These are phyloP conservation scores for Didymella pomorum DNA, from an alignment of 2,329 filamentous ascomycete species.

Conservation along the genomic window DNA sequence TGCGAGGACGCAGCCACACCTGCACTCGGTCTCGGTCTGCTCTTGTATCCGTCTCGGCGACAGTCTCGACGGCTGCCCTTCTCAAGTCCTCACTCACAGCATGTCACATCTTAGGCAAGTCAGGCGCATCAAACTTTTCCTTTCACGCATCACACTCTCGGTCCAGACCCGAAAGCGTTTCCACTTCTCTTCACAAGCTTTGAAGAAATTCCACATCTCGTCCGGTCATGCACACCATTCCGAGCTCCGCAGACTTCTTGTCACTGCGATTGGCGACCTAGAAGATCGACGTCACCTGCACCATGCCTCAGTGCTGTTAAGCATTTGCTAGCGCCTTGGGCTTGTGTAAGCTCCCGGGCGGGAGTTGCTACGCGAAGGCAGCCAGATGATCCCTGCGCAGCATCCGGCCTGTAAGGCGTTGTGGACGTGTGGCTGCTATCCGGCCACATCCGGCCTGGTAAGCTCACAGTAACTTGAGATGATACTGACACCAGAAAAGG, in stretches of 20 bases:
- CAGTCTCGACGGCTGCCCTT: neutral
- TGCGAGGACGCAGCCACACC: neutral
- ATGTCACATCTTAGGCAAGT: neutral
- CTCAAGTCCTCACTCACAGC: neutral
- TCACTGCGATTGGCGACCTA: constrained; percentile 22
- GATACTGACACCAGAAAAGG: neutral
- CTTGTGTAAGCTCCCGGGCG: constrained; percentile 24
- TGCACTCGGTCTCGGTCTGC: constrained; percentile 22
- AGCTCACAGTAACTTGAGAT: constrained; percentile 12
- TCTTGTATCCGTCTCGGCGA: constrained; percentile 28
- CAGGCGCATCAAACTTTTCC: constrained; percentile 4
- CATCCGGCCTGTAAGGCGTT: constrained; percentile 11
- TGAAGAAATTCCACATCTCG: constrained; percentile 24
- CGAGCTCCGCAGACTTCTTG: constrained; percentile 22
- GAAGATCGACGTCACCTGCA: constrained; percentile 29
- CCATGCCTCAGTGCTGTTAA: constrained; percentile 30
- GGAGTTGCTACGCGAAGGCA: constrained; percentile 21
- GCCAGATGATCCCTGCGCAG: constrained; percentile 14
- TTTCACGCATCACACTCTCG: constrained; percentile 2
- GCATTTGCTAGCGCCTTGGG: constrained; percentile 33
- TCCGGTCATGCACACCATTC: constrained; percentile 22
- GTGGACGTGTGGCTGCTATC: constrained; percentile 19
- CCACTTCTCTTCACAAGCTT: constrained; percentile 11
- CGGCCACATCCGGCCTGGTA: constrained; percentile 33
- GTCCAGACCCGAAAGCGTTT: constrained; percentile 8